Evolutionary conservation across 768 basidiomycete genomes (phyloP).

Genomic region (Hericium alpestre): DNA sequence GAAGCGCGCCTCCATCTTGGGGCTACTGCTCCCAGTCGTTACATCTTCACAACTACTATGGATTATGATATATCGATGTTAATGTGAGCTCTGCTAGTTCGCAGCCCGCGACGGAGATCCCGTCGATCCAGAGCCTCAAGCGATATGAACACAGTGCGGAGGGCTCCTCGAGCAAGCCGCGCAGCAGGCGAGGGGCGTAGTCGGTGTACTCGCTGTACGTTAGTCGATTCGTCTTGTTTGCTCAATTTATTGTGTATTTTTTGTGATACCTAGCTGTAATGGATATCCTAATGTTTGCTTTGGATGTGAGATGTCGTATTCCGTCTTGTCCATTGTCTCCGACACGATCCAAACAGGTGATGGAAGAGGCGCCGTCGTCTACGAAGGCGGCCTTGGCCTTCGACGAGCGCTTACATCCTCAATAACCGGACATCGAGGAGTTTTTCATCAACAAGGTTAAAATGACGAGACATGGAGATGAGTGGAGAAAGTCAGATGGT

Average conservation of each 20-base stretch:
- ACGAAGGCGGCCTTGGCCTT: too few relatives aligned
- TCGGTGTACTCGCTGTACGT: background rate
- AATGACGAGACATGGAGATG: too few relatives aligned
- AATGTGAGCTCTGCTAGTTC: background rate
- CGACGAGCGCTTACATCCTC: too few relatives aligned
- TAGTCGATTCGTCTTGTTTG: background rate
- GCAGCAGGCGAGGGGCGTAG: background rate
- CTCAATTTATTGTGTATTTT: background rate
- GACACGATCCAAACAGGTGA: too few relatives aligned
- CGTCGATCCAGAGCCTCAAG: conserved; percentile 5
- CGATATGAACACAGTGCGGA: conserved; percentile 7
- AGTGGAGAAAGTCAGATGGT: too few relatives aligned
- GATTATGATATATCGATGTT: background rate
- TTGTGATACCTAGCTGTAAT: background rate
- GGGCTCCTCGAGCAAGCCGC: conserved; percentile 2
- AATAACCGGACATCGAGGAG: too few relatives aligned
- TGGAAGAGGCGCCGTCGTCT: too few relatives aligned
- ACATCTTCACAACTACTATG: background rate
- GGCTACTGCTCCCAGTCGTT: background rate
- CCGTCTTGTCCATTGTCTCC: too few relatives aligned
- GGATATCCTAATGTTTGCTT: too few relatives aligned
- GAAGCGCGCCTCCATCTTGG: background rate
- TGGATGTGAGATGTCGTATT: too few relatives aligned
- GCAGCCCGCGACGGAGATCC: background rate
- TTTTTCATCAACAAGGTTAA: too few relatives aligned